A percentile compares a stretch with the other conserved stretches of the same genome.
Evolutionary conservation across 345 rosid genomes (phyloP).

Genomic region (Bruguiera sexangula): DNA sequence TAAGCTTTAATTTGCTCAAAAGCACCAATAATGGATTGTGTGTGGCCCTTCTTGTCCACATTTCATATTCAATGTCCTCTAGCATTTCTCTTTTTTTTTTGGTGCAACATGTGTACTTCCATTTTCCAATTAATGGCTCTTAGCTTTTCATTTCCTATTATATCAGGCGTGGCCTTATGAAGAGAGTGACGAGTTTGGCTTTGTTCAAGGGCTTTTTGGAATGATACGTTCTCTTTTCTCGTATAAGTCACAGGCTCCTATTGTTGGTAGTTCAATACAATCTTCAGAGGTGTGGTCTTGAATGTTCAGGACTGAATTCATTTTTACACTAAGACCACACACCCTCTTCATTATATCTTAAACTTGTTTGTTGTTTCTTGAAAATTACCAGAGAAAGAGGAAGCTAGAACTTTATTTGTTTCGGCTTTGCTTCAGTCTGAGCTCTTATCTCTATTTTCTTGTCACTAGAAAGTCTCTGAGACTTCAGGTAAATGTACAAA

Average conservation of each 20-base stretch:
- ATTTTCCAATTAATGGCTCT: neutral
- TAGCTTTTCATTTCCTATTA: neutral
- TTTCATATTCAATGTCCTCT: neutral
- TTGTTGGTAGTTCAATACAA: slow-evolving; percentile 31
- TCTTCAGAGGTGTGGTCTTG: slow-evolving; percentile 43
- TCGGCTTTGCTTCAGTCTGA: slow-evolving; percentile 67
- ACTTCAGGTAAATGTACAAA: slow-evolving; percentile 54
- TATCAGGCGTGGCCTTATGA: slow-evolving; percentile 92
- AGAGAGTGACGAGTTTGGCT: slow-evolving; percentile 73
- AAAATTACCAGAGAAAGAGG: slow-evolving; percentile 45
- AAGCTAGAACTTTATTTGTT: slow-evolving; percentile 54
- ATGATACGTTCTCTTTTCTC: slow-evolving; percentile 73
- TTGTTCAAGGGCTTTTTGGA: slow-evolving; percentile 82
- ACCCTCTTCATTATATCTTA: neutral
- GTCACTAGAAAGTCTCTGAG: slow-evolving; percentile 73
- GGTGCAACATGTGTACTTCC: neutral
- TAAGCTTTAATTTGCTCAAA: neutral
- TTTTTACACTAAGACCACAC: neutral
- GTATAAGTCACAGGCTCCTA: slow-evolving; percentile 30
- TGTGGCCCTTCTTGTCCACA: neutral
- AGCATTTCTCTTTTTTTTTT: neutral
- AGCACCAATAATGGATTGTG: neutral
- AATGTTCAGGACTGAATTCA: neutral
- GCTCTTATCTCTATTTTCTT: slow-evolving; percentile 74
- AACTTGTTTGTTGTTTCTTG: slow-evolving; percentile 13